Percentiles rank a stretch among this genome's conserved stretches.
These are phyloP conservation scores for Otatea glauca DNA, from an alignment of 176 grass and related monocot genomes.

Conservation along the genomic window DNA sequence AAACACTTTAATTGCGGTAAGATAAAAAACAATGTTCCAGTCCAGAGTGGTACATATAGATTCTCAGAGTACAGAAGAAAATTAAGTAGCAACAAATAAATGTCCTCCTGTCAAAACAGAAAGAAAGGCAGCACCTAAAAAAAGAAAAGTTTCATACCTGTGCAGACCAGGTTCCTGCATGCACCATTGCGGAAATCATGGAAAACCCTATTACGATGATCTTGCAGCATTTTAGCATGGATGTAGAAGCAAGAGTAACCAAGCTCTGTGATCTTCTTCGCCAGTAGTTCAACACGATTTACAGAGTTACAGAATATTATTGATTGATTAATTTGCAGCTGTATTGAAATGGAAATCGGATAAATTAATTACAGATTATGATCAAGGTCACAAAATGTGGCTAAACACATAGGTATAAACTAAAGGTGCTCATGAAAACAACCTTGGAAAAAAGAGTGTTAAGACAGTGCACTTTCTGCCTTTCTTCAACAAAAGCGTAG, in stretches of 20 bases:
- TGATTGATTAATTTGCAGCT: conserved; percentile 98
- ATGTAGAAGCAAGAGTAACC: conserved; percentile 98
- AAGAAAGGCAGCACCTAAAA: background rate
- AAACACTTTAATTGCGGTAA: background rate
- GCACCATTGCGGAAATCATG: conserved; percentile 97
- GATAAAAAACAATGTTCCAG: background rate
- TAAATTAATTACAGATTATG: conserved; percentile 25
- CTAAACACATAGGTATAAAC: background rate
- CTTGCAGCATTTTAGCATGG: conserved; percentile 99
- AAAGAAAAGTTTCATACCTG: conserved; percentile 54
- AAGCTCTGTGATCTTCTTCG: conserved; percentile 94
- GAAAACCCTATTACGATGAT: conserved; percentile 90
- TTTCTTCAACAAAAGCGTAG: conserved; percentile 95
- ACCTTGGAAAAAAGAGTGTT: conserved; percentile 97
- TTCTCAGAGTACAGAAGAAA: background rate
- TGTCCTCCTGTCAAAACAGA: background rate
- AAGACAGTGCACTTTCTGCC: conserved; percentile 95
- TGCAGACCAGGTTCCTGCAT: conserved; percentile 96
- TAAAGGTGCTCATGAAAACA: conserved; percentile 21
- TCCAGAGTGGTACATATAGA: background rate
- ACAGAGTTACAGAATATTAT: conserved; percentile 98
- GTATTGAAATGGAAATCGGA: conserved; percentile 38
- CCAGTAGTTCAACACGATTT: conserved; percentile 92
- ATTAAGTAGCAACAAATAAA: conserved; percentile 19
- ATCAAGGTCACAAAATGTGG: conserved; percentile 2